These are phyloP conservation scores for Elsinoe arachidis DNA, from an alignment of 2,329 filamentous ascomycete species.

Conservation along the genomic window DNA sequence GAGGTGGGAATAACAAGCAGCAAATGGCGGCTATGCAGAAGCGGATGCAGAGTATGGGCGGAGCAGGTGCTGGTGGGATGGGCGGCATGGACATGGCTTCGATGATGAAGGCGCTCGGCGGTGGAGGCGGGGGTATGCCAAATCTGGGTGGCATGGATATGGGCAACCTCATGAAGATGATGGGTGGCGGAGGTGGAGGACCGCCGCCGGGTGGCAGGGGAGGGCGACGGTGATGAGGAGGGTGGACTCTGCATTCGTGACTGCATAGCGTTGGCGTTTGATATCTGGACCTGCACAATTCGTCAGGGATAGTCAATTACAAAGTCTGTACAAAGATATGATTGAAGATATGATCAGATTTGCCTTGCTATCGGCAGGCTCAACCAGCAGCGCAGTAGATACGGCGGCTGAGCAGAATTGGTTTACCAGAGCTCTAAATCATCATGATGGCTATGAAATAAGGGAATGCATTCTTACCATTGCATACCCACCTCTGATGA, in stretches of 20 bases:
- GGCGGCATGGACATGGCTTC: constrained; percentile 71
- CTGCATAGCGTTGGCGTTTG: constrained; percentile 18
- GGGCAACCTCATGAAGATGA: constrained; percentile 68
- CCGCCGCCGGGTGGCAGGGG: constrained; percentile 35
- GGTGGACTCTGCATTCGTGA: background rate
- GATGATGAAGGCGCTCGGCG: constrained; percentile 84
- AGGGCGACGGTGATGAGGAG: constrained; percentile 1
- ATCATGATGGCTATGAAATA: constrained; percentile 21
- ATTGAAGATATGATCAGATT: constrained; percentile 30
- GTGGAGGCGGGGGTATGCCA: constrained; percentile 51
- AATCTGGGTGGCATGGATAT: constrained; percentile 49
- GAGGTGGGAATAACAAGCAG: constrained; percentile 82
- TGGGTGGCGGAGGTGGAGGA: constrained; percentile 42
- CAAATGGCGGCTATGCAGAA: constrained; percentile 98
- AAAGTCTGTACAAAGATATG: background rate
- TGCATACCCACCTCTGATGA: constrained; percentile 14
- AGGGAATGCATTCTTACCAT: background rate
- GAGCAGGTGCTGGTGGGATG: constrained; percentile 51
- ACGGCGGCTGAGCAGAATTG: constrained; percentile 41
- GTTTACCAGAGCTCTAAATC: constrained; percentile 39
- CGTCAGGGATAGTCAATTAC: background rate
- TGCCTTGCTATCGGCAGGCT: constrained; percentile 43
- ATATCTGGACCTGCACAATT: background rate
- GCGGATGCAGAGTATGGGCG: constrained; percentile 81
- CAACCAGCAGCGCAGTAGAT: constrained; percentile 37